Base-by-base conservation (phyloP, 2,329 filamentous ascomycete species). In the Xylaria multiplex region DNA sequence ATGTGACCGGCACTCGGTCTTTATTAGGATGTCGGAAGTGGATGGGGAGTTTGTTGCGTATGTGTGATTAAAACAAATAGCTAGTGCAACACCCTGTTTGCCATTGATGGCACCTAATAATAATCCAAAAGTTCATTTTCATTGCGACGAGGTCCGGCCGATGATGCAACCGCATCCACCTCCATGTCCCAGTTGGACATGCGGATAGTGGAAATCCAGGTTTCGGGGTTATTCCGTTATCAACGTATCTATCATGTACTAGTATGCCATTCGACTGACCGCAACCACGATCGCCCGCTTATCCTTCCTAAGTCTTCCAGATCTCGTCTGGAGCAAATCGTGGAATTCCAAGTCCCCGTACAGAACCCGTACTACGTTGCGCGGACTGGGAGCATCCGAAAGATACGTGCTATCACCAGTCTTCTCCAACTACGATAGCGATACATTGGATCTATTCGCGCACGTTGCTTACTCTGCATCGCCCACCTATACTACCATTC, bases 391-490 rank as follows among this genome's bases (percentile, higher is more conserved):
- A 52, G 27, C 62, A 53, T 67, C 65, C 65, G 62, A 43, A 49
- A 27, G 52, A 49, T 45, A 48, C 50, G 32, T 48, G 60, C 59
- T 64, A 22, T 30, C 59, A 59, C 62, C 30, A 27, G 27, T 45
- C 49, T 59, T 49, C 55, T 55, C 54, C 61, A 48, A 57, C 52
- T 42, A 53, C 30, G 46, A 56, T 65, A 58, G 46, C 27, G 32
- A 46, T 61, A 37, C 48, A 64, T 42, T 60, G 37, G 45, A 37
- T 40, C 11, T 35, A 60, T 32, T 56, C 32, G 49, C 60, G 64
- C 53, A 66, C 45, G 63, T 58, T 52, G 66, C 66, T 66, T 63
- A 68, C 62, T 19, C 58, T 66, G 60, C 66, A 64, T 66, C 6
- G 45, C 49, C 19, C 59, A 45, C 43, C 66, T 57, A 66, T 64